Base-by-base conservation (phyloP, 2,329 filamentous ascomycete species). In the Diplocarpon mali region DNA sequence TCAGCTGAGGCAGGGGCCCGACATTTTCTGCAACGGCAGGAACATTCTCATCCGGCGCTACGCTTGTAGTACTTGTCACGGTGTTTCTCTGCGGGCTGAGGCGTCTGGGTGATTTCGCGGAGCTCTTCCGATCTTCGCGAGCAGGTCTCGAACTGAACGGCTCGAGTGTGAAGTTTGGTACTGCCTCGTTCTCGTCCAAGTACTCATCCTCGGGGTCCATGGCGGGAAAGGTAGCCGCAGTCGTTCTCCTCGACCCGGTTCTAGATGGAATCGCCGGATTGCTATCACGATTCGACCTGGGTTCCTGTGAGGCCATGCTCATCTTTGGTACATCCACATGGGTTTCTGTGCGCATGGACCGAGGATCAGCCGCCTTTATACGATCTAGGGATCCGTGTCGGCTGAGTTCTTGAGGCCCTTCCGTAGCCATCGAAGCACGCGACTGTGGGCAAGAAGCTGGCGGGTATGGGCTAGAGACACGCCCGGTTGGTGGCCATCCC, bases 281-380 rank as follows among this genome's bases (percentile, higher is more conserved):
- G 13, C 38, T 37, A 11, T 40, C 32, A 2, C 5, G 29, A 12
- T 41, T 41, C 3, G 15, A 35, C 8, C 17, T 34, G 7, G 15
- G 14, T 11, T 28, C 20, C 11, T 39, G 6, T 11, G 38, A 36
- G 13, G 37, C 13, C 20, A 17, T 32, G 11, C 38, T 30, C 32
- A 24, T 44, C 30, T 32, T 46, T 28, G n/a, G 14, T 2, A 43
- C 37, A 17, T 37, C 34, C 11, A 43, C 35, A 20, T 44, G 30
- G 12, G 39, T 39, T 40, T 54, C 47, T 9, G 44, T 36, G 12
- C 47, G 49, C 35, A 44, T 38, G 2, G 49, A 47, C 15, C 47
- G 44, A 4, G 51, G 53, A 47, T 56, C 53, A 31, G 47, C 47
- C 13, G 35, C 17, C 35, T 37, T 45, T 10, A 50, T 45, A 14